phyloP scores from a whole-genome alignment of 192 early-diverging fungal species.

The Funneliformis geosporum region DNA sequence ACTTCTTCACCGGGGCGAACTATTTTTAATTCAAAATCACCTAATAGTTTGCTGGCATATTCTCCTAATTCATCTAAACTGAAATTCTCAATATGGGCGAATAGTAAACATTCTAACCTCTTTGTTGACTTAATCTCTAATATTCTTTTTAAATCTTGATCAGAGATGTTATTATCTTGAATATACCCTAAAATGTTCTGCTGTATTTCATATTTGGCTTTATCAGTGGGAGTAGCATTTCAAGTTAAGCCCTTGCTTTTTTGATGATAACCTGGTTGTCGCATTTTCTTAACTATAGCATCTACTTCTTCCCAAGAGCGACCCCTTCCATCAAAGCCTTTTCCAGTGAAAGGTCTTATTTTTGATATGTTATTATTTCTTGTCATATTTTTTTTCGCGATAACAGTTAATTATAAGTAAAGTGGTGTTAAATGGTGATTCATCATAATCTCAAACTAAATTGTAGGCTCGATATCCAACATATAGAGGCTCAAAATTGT shows the following conservation, averaged over 20 bases:
- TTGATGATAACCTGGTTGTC: not conserved
- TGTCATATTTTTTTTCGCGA: slow-evolving; percentile 15
- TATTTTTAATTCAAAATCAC: slow-evolving; percentile 16
- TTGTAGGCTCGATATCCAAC: slow-evolving; percentile 7
- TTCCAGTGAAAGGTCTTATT: not conserved
- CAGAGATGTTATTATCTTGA: not conserved
- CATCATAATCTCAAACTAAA: slow-evolving; percentile 14
- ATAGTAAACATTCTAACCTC: slow-evolving; percentile 11
- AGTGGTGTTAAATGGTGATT: not conserved
- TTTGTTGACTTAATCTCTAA: not conserved
- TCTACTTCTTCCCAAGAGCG: slow-evolving; percentile 12
- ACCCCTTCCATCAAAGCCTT: not conserved
- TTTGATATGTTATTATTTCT: slow-evolving; percentile 7
- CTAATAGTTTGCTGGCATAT: not conserved
- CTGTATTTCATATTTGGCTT: not conserved
- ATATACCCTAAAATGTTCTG: not conserved
- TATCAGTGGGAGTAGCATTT: not conserved
- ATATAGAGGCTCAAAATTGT: not conserved
- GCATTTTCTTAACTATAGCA: too few species aligned
- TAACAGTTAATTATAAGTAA: slow-evolving; percentile 12
- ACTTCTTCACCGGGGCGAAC: too few species aligned
- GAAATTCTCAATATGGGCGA: not conserved
- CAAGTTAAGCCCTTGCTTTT: not conserved
- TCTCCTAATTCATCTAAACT: slow-evolving; percentile 7
- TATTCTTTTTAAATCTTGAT: slow-evolving; percentile 5